These are phyloP conservation scores for Nakazawaea molendinolei DNA, from an alignment of 805 yeast species.

Conservation along the genomic window DNA sequence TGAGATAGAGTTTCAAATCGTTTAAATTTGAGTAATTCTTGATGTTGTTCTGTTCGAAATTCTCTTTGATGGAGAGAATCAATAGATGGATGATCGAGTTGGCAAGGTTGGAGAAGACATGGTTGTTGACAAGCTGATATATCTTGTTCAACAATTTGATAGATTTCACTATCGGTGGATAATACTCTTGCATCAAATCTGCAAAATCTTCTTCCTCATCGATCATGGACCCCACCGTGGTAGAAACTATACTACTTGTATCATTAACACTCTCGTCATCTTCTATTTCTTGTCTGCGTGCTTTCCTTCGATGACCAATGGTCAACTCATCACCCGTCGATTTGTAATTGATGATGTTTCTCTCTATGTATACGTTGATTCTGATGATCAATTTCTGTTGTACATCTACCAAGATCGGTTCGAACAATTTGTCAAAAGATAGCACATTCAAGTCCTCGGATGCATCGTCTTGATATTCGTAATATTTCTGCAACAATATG, in stretches of 20 bases:
- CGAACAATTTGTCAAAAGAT: slow-evolving; percentile 55
- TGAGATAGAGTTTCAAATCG: slow-evolving; percentile 59
- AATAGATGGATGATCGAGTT: slow-evolving; percentile 81
- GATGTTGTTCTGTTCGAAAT: slow-evolving; percentile 36
- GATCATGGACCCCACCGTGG: slow-evolving; percentile 10
- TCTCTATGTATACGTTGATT: slow-evolving; percentile 67
- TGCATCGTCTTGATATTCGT: slow-evolving; percentile 35
- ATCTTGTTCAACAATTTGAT: slow-evolving; percentile 67
- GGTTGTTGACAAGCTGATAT: slow-evolving; percentile 70
- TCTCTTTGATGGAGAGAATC: slow-evolving; percentile 51
- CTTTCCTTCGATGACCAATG: slow-evolving; percentile 38
- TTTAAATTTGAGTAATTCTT: slow-evolving; percentile 32
- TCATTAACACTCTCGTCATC: slow-evolving; percentile 4
- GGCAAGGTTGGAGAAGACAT: slow-evolving; percentile 83
- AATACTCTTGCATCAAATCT: slow-evolving; percentile 24
- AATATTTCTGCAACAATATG: slow-evolving; percentile 58
- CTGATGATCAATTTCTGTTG: slow-evolving; percentile 79
- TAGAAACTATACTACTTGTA: slow-evolving; percentile 2
- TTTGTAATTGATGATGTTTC: slow-evolving; percentile 56
- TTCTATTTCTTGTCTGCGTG: slow-evolving; percentile 5
- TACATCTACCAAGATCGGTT: slow-evolving; percentile 66
- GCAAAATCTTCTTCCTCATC: slow-evolving; percentile 21
- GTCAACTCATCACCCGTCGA: slow-evolving; percentile 66
- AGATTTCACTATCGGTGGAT: slow-evolving; percentile 68
- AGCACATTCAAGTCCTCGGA: slow-evolving; percentile 18